Base-by-base conservation (phyloP, 2,329 filamentous ascomycete genomes). In the Orbilia brochopaga region DNA sequence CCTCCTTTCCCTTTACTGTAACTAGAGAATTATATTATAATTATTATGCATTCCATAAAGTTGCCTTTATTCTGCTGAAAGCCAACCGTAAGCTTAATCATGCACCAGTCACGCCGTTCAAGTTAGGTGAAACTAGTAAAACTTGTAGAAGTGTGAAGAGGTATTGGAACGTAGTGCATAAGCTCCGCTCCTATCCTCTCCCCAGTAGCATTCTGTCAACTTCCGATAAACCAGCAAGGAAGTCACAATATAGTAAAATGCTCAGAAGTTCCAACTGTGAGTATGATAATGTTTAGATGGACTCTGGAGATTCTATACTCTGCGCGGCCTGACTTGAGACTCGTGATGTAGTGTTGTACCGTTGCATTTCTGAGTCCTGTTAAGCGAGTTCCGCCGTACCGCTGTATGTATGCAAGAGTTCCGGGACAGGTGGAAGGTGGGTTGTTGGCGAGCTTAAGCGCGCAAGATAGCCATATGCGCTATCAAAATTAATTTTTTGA, bases 341-440 rank as follows among this genome's bases (percentile, higher is more conserved):
- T 42, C 11, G 37, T 15, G 15, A 17, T 42, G 37, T 15, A 42
- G 37, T 42, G 37, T 42, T 42, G 37, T 15, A 42, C 5, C 15
- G 37, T 42, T 42, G 37, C 37, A 42, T 42, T 42, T 42, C 15
- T 15, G 37, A 42, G 37, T 42, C 37, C 37, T 42, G 37, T 42
- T 15, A 42, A 42, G 37, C 37, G 37, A 42, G 37, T 17, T 42
- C 13, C 37, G 37, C 37, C n/a, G 37, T 17, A 42, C n/a, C 37
- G 37, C 37, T 13, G 21, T 51, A 51, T 51, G 15, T 17, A 51
- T 10, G 46, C 11, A 42, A 42, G 13, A 42, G 37, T 42, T 17
- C 15, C 37, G 37, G 15, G 37, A 42, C 13, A 42, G 37, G 32
- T n/a, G n/a, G n/a, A n/a, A n/a, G n/a, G n/a, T n/a, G n/a, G n/a